Percentiles rank a stretch among this genome's conserved stretches.
These are phyloP conservation scores for Cryptosporidium ubiquitum DNA, from an alignment of 169 alveolate genomes.

Conservation along the genomic window DNA sequence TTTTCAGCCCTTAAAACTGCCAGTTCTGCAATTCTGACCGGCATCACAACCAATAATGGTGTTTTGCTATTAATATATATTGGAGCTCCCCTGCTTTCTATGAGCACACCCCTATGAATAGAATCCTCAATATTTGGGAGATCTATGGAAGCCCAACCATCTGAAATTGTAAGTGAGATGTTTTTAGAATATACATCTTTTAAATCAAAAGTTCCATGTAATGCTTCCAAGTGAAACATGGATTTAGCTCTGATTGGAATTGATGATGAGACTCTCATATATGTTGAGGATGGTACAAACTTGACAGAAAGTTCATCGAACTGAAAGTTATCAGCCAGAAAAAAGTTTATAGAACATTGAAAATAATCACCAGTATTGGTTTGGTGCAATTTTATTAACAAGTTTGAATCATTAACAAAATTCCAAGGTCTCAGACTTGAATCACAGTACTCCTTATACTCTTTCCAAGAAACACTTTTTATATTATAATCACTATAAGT, in stretches of 20 bases:
- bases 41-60: constrained; percentile 19
- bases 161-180: constrained; percentile 35
- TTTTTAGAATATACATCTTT: constrained; percentile 28
- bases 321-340: constrained; percentile 13
- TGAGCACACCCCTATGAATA: neutral
- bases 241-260: constrained; percentile 18
- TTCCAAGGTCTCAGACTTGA: constrained; percentile 46
- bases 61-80: constrained; percentile 41
- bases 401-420: constrained; percentile 14
- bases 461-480: constrained; percentile 9
- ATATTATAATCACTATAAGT: neutral
- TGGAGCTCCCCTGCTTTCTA: constrained; percentile 68
- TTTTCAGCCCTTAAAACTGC: constrained; percentile 12
- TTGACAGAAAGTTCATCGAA: constrained; percentile 19
- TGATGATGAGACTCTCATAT: constrained; percentile 27
- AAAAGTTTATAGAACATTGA: constrained; percentile 44
- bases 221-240: constrained; percentile 24
- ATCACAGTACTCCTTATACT: constrained; percentile 42
- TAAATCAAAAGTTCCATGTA: constrained; percentile 39
- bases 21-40: constrained; percentile 42
- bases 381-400: constrained; percentile 30
- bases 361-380: constrained; percentile 40
- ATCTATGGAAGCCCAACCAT: constrained; percentile 47
- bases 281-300: constrained; percentile 30
- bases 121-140: neutral